Conservation (phyloP, 1,284 basidiomycete species). For the Microstroma glucosiphilum region DNA sequence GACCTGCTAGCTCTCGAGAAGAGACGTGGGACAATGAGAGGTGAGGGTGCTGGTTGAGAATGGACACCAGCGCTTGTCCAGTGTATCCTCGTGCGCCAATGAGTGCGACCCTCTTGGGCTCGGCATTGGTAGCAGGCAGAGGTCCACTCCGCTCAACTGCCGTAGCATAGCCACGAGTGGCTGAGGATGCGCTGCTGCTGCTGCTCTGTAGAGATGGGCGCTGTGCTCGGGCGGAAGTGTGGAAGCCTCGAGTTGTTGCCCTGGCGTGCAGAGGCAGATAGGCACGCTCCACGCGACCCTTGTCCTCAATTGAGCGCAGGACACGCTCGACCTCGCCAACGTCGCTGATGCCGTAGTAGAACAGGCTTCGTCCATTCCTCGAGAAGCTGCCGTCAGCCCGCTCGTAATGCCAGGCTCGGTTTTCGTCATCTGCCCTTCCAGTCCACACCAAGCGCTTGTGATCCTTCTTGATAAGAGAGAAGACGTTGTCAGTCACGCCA, state of each 20-base stretch:
- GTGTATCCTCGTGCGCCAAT: conserved; percentile 96
- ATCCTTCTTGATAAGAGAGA: conserved; percentile 89
- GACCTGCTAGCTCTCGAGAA: conserved; percentile 85
- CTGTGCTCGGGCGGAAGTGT: conserved; percentile 43
- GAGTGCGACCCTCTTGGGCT: conserved; percentile 79
- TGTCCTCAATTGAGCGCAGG: conserved; percentile 74
- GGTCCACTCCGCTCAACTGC: conserved; percentile 54
- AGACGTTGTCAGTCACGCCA: conserved; percentile 94
- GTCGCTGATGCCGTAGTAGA: conserved; percentile 95
- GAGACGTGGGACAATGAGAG: conserved; percentile 89
- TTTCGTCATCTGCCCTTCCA: conserved; percentile 84
- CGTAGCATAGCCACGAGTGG: conserved; percentile 51
- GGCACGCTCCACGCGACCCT: conserved; percentile 74
- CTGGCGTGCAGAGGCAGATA: conserved; percentile 81
- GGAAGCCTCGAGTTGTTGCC: conserved; percentile 34
- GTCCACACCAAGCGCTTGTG: conserved; percentile 95
- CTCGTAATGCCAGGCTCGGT: conserved; percentile 97
- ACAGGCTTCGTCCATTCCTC: conserved; percentile 78
- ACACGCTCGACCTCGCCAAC: conserved; percentile 75
- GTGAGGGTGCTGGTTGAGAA: conserved; percentile 78
- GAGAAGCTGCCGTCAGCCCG: conserved; percentile 96
- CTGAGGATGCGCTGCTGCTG: conserved; percentile 55
- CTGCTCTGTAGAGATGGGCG: conserved; percentile 53
- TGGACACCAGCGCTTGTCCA: conserved; percentile 78
- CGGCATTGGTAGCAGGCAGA: conserved; percentile 57